phyloP scores from a whole-genome alignment of 2,329 filamentous ascomycete species.

The Trichoderma brevicompactum region DNA sequence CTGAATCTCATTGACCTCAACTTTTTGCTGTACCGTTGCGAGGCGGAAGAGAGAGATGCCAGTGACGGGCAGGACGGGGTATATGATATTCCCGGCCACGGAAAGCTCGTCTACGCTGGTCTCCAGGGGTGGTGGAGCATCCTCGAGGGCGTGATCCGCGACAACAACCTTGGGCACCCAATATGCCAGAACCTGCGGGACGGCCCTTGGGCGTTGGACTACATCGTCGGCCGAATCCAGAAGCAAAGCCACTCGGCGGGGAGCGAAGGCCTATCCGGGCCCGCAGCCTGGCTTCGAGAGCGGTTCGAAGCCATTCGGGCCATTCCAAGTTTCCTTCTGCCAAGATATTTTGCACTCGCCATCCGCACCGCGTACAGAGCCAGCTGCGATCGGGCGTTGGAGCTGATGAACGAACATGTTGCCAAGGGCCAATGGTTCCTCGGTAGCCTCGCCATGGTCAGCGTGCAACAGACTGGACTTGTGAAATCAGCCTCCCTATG shows the following conservation, averaged over 20 bases:
- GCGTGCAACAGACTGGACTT: constrained; percentile 85
- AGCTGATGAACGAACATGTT: constrained; percentile 78
- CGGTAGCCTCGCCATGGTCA: constrained; percentile 87
- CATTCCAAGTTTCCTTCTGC: constrained; percentile 86
- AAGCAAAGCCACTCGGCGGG: constrained; percentile 66
- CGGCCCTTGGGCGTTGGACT: constrained; percentile 91
- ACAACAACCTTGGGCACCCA: constrained; percentile 91
- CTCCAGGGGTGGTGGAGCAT: constrained; percentile 99
- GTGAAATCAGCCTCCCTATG: constrained; percentile 91
- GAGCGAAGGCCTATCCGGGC: constrained; percentile 65
- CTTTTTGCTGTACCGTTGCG: constrained; percentile 86
- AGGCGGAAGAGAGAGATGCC: constrained; percentile 81
- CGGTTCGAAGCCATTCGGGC: constrained; percentile 84
- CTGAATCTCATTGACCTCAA: constrained; percentile 84
- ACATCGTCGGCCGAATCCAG: constrained; percentile 78
- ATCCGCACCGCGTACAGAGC: constrained; percentile 87
- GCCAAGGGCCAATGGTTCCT: constrained; percentile 85
- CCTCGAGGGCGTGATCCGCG: constrained; percentile 77
- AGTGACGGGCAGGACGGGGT: constrained; percentile 82
- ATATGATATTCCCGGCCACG: constrained; percentile 83
- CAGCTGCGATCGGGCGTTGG: constrained; percentile 76
- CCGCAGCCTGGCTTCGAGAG: constrained; percentile 78
- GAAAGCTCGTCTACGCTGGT: constrained; percentile 88
- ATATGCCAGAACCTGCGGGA: constrained; percentile 91
- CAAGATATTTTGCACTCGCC: constrained; percentile 90